phyloP scores from a whole-genome alignment of 768 basidiomycete genomes.

The Mrakia frigida region DNA sequence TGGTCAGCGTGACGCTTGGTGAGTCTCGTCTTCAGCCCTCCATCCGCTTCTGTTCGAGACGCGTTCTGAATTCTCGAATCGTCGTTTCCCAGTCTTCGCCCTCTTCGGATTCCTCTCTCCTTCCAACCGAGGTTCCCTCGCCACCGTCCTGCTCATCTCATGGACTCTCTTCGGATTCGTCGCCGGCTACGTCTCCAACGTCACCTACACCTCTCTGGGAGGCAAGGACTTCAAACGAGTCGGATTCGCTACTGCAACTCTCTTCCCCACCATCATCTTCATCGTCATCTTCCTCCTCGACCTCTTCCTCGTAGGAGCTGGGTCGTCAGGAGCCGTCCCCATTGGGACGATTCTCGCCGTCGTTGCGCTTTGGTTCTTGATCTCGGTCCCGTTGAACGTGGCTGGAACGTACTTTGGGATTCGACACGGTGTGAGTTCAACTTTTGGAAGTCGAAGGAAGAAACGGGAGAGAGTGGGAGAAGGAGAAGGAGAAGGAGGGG shows the following conservation, averaged over 20 bases:
- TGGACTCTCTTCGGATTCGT: slow-evolving; percentile 90
- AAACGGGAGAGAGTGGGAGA: not conserved
- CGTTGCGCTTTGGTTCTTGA: slow-evolving; percentile 83
- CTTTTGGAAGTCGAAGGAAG: not conserved
- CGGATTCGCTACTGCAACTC: slow-evolving; percentile 77
- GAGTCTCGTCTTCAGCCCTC: slow-evolving; percentile 22
- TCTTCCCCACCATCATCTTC: slow-evolving; percentile 81
- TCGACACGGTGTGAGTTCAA: slow-evolving; percentile 67
- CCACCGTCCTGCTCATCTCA: slow-evolving; percentile 87
- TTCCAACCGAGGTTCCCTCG: slow-evolving; percentile 87
- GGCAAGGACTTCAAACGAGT: slow-evolving; percentile 53
- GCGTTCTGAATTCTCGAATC: not conserved
- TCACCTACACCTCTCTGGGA: slow-evolving; percentile 72
- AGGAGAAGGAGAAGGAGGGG: not conserved
- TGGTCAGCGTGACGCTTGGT: slow-evolving; percentile 85
- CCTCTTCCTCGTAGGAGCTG: slow-evolving; percentile 74
- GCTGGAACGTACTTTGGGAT: slow-evolving; percentile 81
- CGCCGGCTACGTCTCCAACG: slow-evolving; percentile 79
- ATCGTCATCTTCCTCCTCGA: slow-evolving; percentile 82
- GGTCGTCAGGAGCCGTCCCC: slow-evolving; percentile 91
- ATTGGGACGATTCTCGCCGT: slow-evolving; percentile 90
- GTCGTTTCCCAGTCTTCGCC: slow-evolving; percentile 74
- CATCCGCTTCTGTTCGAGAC: not conserved
- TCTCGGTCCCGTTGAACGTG: slow-evolving; percentile 81
- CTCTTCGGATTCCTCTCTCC: slow-evolving; percentile 89